Evolutionary conservation across 2,329 filamentous ascomycete species (phyloP).

Genomic region (Taxawa tesnikishii): DNA sequence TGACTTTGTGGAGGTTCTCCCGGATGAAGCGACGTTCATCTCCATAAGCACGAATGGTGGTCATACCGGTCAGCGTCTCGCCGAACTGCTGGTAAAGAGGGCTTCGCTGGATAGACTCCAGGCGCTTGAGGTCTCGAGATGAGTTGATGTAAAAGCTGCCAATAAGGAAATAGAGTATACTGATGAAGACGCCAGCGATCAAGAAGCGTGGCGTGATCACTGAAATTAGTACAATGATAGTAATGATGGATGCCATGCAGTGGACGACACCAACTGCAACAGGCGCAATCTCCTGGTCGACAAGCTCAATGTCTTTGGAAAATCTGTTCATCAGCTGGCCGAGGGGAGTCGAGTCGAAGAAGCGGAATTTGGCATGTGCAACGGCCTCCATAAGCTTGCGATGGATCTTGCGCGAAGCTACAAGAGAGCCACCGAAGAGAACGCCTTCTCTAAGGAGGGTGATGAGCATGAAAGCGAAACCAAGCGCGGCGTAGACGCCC

Average conservation of each 20-base stretch:
- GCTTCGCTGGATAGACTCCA: slow-evolving; percentile 89
- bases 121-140: slow-evolving; percentile 86
- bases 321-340: slow-evolving; percentile 98
- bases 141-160: slow-evolving; percentile 81
- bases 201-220: slow-evolving; percentile 84
- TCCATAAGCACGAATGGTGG: slow-evolving; percentile 91
- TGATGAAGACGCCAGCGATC: slow-evolving; percentile 77
- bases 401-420: slow-evolving; percentile 78
- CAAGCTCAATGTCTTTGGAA: slow-evolving; percentile 88
- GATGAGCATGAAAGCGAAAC: slow-evolving; percentile 62
- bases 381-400: slow-evolving; percentile 64
- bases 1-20: slow-evolving; percentile 79
- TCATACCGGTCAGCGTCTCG: slow-evolving; percentile 87
- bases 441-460: slow-evolving; percentile 76
- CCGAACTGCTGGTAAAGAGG: slow-evolving; percentile 97
- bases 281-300: slow-evolving; percentile 92
- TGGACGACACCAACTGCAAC: slow-evolving; percentile 68
- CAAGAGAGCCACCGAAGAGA: slow-evolving; percentile 83
- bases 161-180: slow-evolving; percentile 66
- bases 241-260: slow-evolving; percentile 57
- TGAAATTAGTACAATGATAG: slow-evolving; percentile 79
- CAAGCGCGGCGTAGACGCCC: slow-evolving; percentile 67
- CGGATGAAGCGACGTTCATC: slow-evolving; percentile 87
- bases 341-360: slow-evolving; percentile 92
- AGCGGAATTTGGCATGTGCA: slow-evolving; percentile 85